Conservation (phyloP, 176 grass and related monocot genomes). For the Carex pumila region DNA sequence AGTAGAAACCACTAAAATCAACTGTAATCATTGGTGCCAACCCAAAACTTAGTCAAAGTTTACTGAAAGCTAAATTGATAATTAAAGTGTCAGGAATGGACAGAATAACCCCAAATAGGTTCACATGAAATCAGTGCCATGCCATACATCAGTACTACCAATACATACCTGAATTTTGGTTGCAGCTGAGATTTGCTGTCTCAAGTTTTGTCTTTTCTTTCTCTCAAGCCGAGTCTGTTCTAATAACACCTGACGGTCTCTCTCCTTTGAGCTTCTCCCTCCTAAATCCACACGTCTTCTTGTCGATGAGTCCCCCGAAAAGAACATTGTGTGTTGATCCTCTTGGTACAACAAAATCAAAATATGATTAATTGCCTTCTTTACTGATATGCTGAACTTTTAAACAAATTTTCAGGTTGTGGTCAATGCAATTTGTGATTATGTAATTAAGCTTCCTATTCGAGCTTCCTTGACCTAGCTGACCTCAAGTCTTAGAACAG, state of each 20-base stretch:
- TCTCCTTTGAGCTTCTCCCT: constrained; percentile 89
- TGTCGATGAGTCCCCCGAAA: constrained; percentile 75
- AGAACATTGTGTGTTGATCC: constrained; percentile 51
- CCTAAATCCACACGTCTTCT: constrained; percentile 87
- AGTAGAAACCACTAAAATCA: background rate
- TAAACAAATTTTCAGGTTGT: background rate
- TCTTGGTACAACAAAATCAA: background rate
- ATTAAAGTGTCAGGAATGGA: background rate
- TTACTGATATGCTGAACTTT: background rate
- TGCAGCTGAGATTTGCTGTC: constrained; percentile 67
- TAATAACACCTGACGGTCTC: constrained; percentile 80
- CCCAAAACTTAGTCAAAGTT: background rate
- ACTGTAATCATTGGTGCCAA: background rate
- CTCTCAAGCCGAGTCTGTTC: constrained; percentile 82
- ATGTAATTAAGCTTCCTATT: background rate
- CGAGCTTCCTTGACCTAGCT: background rate
- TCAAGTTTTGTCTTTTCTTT: constrained; percentile 39
- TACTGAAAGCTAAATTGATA: background rate
- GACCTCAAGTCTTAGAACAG: background rate
- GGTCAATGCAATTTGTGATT: background rate
- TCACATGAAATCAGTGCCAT: too few relatives aligned
- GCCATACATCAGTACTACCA: background rate
- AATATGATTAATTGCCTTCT: background rate
- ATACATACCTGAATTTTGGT: constrained; percentile 83
- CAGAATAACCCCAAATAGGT: background rate